phyloP scores from a whole-genome alignment of 2,329 filamentous ascomycete species.

The Ophidiomyces ophidiicola region DNA sequence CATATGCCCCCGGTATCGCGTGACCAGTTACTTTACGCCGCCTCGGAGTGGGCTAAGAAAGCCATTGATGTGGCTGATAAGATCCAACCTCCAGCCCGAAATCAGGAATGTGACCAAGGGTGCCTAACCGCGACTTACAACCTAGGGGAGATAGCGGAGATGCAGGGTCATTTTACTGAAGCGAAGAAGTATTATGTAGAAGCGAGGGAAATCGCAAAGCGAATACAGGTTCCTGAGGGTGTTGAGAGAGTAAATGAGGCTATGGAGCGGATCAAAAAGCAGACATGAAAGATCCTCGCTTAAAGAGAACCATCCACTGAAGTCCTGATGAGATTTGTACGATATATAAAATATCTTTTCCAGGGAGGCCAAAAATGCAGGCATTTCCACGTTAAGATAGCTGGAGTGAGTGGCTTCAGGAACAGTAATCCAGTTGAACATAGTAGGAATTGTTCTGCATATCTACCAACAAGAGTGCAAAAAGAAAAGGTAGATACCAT shows the following conservation, averaged over 20 bases:
- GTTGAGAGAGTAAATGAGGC: constrained; percentile 22
- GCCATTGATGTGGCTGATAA: constrained; percentile 55
- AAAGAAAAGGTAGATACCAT: constrained; percentile 6
- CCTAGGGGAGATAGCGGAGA: constrained; percentile 68
- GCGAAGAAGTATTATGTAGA: constrained; percentile 59
- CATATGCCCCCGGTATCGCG: constrained; percentile 40
- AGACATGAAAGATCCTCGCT: constrained; percentile 10
- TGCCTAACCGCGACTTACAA: constrained; percentile 80
- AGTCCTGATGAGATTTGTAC: too few species aligned
- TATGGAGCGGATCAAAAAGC: constrained; percentile 22
- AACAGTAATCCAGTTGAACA: constrained; percentile 8
- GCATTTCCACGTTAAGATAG: too few species aligned
- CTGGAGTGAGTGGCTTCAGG: not conserved
- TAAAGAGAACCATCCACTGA: too few species aligned
- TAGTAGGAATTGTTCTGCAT: constrained; percentile 9
- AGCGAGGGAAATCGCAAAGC: constrained; percentile 43
- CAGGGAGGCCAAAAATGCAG: too few species aligned
- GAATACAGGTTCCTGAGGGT: constrained; percentile 31
- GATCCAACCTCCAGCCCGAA: constrained; percentile 54
- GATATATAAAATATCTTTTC: too few species aligned
- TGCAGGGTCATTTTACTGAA: constrained; percentile 53
- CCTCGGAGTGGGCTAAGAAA: constrained; percentile 66
- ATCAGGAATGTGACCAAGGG: constrained; percentile 68
- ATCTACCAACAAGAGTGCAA: constrained; percentile 9
- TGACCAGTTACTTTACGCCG: constrained; percentile 54